Base-by-base conservation (phyloP, 768 basidiomycete species). In the Trametes elegans region DNA sequence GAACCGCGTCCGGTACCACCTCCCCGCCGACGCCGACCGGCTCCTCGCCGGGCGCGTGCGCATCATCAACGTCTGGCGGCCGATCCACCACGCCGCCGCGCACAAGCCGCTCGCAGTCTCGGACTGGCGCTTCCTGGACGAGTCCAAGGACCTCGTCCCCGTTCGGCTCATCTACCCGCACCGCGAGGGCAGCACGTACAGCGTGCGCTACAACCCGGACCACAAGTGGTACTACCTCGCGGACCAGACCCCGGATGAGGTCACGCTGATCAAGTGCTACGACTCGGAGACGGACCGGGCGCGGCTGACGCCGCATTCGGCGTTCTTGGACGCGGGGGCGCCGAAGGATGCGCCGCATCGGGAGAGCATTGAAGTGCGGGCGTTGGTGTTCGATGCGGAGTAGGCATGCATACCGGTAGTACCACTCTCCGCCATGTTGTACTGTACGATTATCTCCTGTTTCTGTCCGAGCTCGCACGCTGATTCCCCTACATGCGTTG, bases 51-150 rank as follows among this genome's bases (percentile, higher is more conserved):
- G 67, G 11, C 72, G 75, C 32, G 68, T 69, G 28, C 71, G 71
- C 52, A 74, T 76, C 62, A 74, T 76, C 62, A 76, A 76, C 56
- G 72, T 76, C 48, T 75, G 75, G 75, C 72, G 75, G 8, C 75
- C 75, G 5, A 74, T 76, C 47, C 64, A 39, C 31, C 64, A 75
- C 46, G 53, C 70, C 1, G 74, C 70, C 32, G 67, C 70, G 19
- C 70, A 76, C 58, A 59, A 69, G 18, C 75, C 75, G 18, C 69
- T 76, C 28, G 73, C 70, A 5, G 61, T 74, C 4, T 71, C 70
- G 0, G 75, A 76, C 62, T 76, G 67, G 61, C 71, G 69, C 24
- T 62, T 62, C 23, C 41, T 76, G 49, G 63, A 76, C 60, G 64
- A 67, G 31, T 47, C 21, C 29, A 29, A 55, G 18, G 76, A 76